Base-by-base conservation (phyloP, 805 yeast genomes). In the Yarrowia porcina region DNA sequence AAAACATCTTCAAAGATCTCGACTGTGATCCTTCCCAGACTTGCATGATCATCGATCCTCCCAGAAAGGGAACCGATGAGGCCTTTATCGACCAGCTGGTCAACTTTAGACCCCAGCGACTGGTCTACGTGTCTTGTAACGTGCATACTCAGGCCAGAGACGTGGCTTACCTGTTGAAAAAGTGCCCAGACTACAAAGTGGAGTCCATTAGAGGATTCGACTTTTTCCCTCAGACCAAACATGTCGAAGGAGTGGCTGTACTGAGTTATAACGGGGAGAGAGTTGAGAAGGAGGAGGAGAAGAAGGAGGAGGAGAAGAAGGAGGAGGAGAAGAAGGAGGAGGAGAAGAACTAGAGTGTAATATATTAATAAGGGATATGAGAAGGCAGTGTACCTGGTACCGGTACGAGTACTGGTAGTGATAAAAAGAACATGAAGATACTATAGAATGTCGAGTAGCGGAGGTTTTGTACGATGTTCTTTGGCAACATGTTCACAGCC, bases 121-220 rank as follows among this genome's bases (percentile, higher is more conserved):
- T 94, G 62, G 96, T 94, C n/a, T 94, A 94, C 75, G 89, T 94
- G 64, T 90, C 97, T 66, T 94, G 99, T 79, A 94, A 94, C 72
- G 99, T 94, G 54, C 97, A 93, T 76, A 90, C 97, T 18, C 99
- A 94, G 75, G 98, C 98, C 4, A 80, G 98, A 69, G 99, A 94
- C 73, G 73, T 94, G 49, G 93, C 90, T 68, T 91, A 85, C 78
- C 89, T 94, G 70, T 73, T 92, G 86, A 93, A 9, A 79, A 76
- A 35, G 73, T 64, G 68, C n/a, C 78, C 83, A 8, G 71, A 80
- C 39, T 94, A 90, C 76, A 77, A 76, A 64, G 82, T 94, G 49
- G 96, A 90, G 67, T 87, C 93, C 68, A 79, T 94, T 23, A 85
- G 90, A 70, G 99, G 99, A 1, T 94, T 94, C 73, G 99, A 94